These are phyloP conservation scores for Candida ortonii DNA, from an alignment of 805 yeast species.

Conservation along the genomic window DNA sequence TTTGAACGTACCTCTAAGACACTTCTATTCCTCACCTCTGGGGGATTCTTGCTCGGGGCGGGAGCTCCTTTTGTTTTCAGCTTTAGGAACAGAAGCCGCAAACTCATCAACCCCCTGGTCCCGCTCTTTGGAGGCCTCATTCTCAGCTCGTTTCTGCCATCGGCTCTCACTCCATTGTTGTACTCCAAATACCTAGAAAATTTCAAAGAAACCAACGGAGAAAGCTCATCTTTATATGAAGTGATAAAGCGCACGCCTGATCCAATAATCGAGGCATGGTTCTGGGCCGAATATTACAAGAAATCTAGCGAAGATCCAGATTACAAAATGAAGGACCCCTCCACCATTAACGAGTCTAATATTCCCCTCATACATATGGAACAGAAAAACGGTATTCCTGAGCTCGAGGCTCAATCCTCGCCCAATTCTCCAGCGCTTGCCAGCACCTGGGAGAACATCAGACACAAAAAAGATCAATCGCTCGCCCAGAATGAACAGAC, in stretches of 20 bases:
- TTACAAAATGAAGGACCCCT: slow-evolving; percentile 55
- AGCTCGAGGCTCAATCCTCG: slow-evolving; percentile 2
- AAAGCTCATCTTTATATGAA: slow-evolving; percentile 21
- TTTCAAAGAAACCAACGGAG: slow-evolving; percentile 27
- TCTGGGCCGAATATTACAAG: slow-evolving; percentile 53
- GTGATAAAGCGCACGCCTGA: slow-evolving; percentile 27
- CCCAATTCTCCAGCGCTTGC: slow-evolving; percentile 1
- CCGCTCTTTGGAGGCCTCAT: slow-evolving; percentile 41
- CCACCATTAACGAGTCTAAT: slow-evolving; percentile 16
- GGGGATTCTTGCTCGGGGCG: slow-evolving; percentile 38
- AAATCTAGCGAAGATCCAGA: slow-evolving; percentile 50
- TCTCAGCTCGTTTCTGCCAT: slow-evolving; percentile 31
- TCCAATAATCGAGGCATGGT: slow-evolving; percentile 24
- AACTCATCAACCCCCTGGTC: slow-evolving; percentile 38
- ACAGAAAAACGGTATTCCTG: slow-evolving; percentile 9
- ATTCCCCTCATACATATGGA: slow-evolving; percentile 2
- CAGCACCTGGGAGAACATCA: slow-evolving; percentile 24
- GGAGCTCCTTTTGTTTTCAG: slow-evolving; percentile 41
- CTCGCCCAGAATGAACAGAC: slow-evolving; percentile 1
- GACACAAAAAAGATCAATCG: slow-evolving; percentile 11
- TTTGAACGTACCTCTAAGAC: slow-evolving; percentile 38
- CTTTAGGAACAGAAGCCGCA: slow-evolving; percentile 35
- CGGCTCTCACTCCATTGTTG: slow-evolving; percentile 31
- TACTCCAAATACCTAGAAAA: slow-evolving; percentile 32
- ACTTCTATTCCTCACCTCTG: slow-evolving; percentile 25